Evolutionary conservation across 2,329 filamentous ascomycete species (phyloP), one percentile per base, ranked within the genome.

Genomic region (Stachybotrys chartarum): DNA sequence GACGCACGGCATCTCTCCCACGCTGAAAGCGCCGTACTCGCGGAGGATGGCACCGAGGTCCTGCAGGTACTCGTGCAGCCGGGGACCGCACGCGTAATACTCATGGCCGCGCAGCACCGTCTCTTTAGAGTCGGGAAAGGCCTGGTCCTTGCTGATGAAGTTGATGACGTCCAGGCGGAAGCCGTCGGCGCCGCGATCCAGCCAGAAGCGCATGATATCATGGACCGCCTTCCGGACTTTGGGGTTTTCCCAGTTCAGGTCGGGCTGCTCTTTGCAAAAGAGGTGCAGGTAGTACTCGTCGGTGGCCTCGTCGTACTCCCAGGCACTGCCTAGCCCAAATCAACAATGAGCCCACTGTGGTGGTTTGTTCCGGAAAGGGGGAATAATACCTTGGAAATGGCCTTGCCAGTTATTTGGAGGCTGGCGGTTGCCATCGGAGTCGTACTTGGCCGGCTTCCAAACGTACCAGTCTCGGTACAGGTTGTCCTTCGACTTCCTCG

Each of bases 201-300:
- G 78, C 88, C 88, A 91, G 70, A 91, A 91, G 24, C 79, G 78
- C 77, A 90, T 86, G 24, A 85, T 78, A 46, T 85, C 76, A 66
- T 90, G 85, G 2, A 89, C 84, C 2, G 84, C 85, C 55, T 79
- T 71, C 39, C 86, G 79, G 3, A 88, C 83, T 1, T 78, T 78
- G 0, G 78, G 76, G 62, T 87, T 86, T 65, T 90, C 85, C 87
- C 87, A 91, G 71, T 91, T 91, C 46, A 92, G 78, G 60, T 91
- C 88, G 0, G 88, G 88, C 65, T 91, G 88, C 60, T 87, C 82
- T 5, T 78, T 79, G 47, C 82, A 81, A 68, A 89, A 92, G 32
- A 91, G 78, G 58, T 84, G 82, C 1, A 91, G 81, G 64, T 89
- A 82, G 64, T 79, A 80, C 59, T 80, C 75, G 11, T 70, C 68